phyloP scores from a whole-genome alignment of 2,329 filamentous ascomycete genomes.

The Alternaria brassicicola region DNA sequence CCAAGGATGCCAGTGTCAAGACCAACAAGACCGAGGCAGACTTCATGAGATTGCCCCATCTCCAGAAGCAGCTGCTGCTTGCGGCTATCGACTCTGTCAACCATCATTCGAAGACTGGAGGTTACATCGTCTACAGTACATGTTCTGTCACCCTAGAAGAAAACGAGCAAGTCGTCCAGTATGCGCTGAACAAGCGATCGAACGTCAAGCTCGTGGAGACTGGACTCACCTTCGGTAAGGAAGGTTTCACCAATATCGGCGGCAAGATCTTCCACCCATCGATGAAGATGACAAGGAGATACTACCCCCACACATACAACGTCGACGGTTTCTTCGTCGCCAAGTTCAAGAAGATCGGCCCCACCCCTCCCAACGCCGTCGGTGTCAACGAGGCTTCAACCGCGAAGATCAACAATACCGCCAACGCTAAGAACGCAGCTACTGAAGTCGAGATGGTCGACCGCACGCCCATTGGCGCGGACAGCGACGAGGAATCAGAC shows the following conservation, averaged over 20 bases:
- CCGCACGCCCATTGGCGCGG: constrained; percentile 68
- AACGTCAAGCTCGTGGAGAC: constrained; percentile 95
- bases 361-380: constrained; percentile 68
- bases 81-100: constrained; percentile 95
- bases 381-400: constrained; percentile 34
- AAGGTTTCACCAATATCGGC: constrained; percentile 89
- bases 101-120: constrained; percentile 88
- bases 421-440: constrained; percentile 51
- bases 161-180: constrained; percentile 92
- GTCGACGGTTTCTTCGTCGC: constrained; percentile 98
- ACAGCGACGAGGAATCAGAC: constrained; percentile 47
- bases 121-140: constrained; percentile 95
- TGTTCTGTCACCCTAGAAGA: constrained; percentile 95
- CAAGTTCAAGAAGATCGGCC: constrained; percentile 92
- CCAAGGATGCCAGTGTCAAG: constrained; percentile 94
- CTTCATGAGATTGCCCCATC: constrained; percentile 90
- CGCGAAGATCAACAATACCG: constrained; percentile 43
- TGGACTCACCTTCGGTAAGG: constrained; percentile 85
- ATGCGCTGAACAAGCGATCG: constrained; percentile 86
- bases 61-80: constrained; percentile 92
- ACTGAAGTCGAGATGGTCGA: constrained; percentile 61
- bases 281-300: constrained; percentile 62
- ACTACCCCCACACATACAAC: constrained; percentile 48
- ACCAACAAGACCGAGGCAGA: constrained; percentile 91
- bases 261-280: constrained; percentile 89